Evolutionary conservation across 2,329 filamentous ascomycete species (phyloP).

Genomic region (Ophiostoma sp.): DNA sequence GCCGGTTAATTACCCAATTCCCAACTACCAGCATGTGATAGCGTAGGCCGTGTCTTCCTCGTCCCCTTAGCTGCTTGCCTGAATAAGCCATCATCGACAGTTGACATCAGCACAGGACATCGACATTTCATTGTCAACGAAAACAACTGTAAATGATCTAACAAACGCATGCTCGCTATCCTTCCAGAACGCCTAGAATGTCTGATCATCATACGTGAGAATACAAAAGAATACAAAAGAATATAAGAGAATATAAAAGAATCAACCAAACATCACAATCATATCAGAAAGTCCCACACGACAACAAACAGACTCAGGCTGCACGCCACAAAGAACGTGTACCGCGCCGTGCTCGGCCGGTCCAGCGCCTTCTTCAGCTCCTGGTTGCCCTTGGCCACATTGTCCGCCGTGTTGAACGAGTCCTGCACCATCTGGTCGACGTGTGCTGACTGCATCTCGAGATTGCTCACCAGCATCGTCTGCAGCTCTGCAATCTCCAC

Average conservation of each 20-base stretch:
- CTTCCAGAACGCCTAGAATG: too few relatives aligned
- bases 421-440: conserved; percentile 86
- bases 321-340: conserved; percentile 74
- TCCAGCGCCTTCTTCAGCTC: conserved; percentile 79
- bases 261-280: background rate
- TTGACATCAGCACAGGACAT: too few relatives aligned
- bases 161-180: too few relatives aligned
- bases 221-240: too few relatives aligned
- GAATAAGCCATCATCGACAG: too few relatives aligned
- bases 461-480: conserved; percentile 77
- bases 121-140: too few relatives aligned
- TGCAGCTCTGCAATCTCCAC: conserved; percentile 91
- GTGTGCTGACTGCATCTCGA: conserved; percentile 78
- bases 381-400: conserved; percentile 83
- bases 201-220: background rate
- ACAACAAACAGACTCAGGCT: conserved; percentile 69
- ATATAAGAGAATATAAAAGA: background rate
- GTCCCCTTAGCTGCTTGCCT: too few relatives aligned
- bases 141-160: too few relatives aligned
- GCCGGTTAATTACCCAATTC: too few relatives aligned
- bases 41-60: too few relatives aligned
- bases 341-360: conserved; percentile 64
- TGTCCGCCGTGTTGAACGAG: conserved; percentile 71
- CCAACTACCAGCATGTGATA: too few relatives aligned
- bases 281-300: conserved; percentile 68